These are phyloP conservation scores for Agaricus sinodeliciosus DNA, from an alignment of 768 basidiomycete genomes.

Conservation along the genomic window DNA sequence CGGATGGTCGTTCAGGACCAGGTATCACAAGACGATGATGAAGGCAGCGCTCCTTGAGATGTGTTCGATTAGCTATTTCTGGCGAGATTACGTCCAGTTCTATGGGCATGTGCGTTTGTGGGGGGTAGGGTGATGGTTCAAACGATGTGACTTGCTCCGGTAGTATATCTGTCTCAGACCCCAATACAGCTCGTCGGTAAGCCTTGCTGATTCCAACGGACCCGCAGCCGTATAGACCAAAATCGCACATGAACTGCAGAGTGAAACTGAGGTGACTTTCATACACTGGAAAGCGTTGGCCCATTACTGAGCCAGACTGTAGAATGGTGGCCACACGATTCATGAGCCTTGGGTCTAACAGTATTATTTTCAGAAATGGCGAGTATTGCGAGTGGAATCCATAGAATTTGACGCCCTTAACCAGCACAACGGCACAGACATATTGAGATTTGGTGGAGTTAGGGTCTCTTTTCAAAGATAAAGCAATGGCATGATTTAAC, in stretches of 20 bases:
- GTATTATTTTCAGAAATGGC: conserved; percentile 83
- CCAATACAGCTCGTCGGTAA: conserved; percentile 46
- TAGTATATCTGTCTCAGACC: conserved; percentile 26
- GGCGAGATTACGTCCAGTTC: conserved; percentile 82
- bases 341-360: conserved; percentile 64
- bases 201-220: conserved; percentile 71
- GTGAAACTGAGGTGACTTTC: conserved; percentile 88
- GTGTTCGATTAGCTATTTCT: conserved; percentile 81
- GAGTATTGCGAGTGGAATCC: conserved; percentile 82
- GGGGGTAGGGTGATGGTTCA: conserved; percentile 49
- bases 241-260: conserved; percentile 93
- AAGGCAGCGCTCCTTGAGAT: conserved; percentile 52
- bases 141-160: conserved; percentile 21
- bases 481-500: conserved; percentile 79
- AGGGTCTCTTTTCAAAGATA: conserved; percentile 73
- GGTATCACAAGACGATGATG: conserved; percentile 68
- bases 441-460: conserved; percentile 48
- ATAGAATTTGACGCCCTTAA: conserved; percentile 95
- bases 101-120: conserved; percentile 61
- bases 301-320: conserved; percentile 78
- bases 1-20: conserved; percentile 39
- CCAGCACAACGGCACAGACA: conserved; percentile 72
- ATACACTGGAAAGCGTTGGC: conserved; percentile 69
- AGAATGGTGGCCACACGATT: conserved; percentile 70
- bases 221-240: conserved; percentile 91